These are phyloP conservation scores for Scorias spongiosa DNA, from an alignment of 2,329 filamentous ascomycete species.

Conservation along the genomic window DNA sequence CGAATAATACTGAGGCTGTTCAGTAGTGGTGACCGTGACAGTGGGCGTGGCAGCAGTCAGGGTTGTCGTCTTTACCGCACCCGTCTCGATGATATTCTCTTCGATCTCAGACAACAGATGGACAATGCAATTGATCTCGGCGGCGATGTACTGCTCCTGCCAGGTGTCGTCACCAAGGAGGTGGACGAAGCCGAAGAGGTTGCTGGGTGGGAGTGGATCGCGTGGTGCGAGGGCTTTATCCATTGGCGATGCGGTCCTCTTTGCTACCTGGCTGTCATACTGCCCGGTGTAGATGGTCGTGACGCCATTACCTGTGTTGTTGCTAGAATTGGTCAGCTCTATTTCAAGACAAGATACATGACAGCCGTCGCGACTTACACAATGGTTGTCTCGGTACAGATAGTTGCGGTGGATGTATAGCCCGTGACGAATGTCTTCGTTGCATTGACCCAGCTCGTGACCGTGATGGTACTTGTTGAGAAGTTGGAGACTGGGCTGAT, in stretches of 20 bases:
- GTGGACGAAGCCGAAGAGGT: slow-evolving; percentile 3
- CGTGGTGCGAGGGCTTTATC: not conserved
- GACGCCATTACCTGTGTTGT: slow-evolving; percentile 1
- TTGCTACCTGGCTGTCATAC: slow-evolving; percentile 9
- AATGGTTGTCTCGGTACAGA: slow-evolving; percentile 8
- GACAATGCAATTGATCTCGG: slow-evolving; percentile 12
- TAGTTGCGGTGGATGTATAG: not conserved
- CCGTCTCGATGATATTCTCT: slow-evolving; percentile 6
- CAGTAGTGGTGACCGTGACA: slow-evolving; percentile 4
- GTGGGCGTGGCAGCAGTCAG: slow-evolving; percentile 10
- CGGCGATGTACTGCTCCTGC: slow-evolving; percentile 4
- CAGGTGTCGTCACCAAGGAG: slow-evolving; percentile 5
- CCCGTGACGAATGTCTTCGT: not conserved
- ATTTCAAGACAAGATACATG: no score
- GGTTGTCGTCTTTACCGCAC: slow-evolving; percentile 7
- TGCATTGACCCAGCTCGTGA: not conserved
- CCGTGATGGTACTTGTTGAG: not conserved
- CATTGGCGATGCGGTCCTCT: slow-evolving; percentile 9
- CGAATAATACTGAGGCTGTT: not conserved
- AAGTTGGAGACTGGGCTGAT: not conserved
- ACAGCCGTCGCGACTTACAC: slow-evolving; percentile 4
- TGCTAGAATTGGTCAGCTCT: not conserved
- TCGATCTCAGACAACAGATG: slow-evolving; percentile 11
- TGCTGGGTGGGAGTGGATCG: not conserved
- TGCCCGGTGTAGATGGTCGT: slow-evolving; percentile 12